Evolutionary conservation across 768 basidiomycete species (phyloP).

Genomic region (Lyophyllum atratum): DNA sequence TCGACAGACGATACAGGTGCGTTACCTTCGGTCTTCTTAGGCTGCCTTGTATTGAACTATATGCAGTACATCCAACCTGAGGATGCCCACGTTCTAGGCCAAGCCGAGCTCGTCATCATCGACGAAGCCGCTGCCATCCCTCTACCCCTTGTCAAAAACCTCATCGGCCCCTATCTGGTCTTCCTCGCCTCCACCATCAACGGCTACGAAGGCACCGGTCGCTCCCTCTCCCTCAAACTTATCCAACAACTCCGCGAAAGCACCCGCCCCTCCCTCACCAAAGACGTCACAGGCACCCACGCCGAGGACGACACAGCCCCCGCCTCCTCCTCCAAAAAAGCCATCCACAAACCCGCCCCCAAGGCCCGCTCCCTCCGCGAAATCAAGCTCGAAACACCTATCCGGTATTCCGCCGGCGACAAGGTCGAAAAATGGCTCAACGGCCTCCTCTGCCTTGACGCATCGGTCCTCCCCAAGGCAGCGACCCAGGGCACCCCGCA

Average conservation of each 20-base stretch:
- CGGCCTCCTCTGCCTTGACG: conserved; percentile 85
- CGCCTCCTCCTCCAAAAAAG: conserved; percentile 51
- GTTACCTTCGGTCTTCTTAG: conserved; percentile 9
- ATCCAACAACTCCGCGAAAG: conserved; percentile 95
- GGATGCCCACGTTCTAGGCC: conserved; percentile 96
- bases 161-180: conserved; percentile 95
- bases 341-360: conserved; percentile 51
- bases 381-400: conserved; percentile 93
- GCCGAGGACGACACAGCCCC: conserved; percentile 36
- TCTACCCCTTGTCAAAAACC: conserved; percentile 90
- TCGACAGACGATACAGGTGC: conserved; percentile 93
- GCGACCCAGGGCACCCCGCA: conserved; percentile 82
- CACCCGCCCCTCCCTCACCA: conserved; percentile 76
- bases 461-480: conserved; percentile 55
- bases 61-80: conserved; percentile 94
- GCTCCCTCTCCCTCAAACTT: conserved; percentile 95
- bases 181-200: conserved; percentile 99
- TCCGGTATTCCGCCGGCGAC: conserved; percentile 88
- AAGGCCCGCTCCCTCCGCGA: conserved; percentile 83
- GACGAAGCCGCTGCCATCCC: conserved; percentile 99
- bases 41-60: conserved; percentile 1
- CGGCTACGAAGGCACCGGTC: conserved; percentile 99
- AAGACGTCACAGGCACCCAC: conserved; percentile 47
- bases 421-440: conserved; percentile 96
- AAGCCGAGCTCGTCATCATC: conserved; percentile 96